Evolutionary conservation across 2,329 filamentous ascomycete species (phyloP), one percentile per base, ranked within the genome.

Genomic region (Penicillium sp.): DNA sequence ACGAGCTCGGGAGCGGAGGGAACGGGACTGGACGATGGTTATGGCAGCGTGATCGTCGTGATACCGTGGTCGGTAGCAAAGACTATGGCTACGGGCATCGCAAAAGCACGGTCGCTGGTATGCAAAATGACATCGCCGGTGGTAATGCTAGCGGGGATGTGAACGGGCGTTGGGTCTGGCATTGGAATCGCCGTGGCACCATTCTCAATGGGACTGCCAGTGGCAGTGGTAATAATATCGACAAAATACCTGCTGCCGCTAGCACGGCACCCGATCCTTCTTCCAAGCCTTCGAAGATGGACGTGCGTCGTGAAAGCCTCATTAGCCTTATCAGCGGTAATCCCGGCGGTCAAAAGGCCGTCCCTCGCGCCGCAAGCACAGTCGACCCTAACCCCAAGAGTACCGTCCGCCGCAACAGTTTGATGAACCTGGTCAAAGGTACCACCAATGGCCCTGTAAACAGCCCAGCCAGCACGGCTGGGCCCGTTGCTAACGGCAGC

Each of bases 111-210:
- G 30, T 34, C n/a, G 34, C 34, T 5, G 42, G 32, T 13, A 34
- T 26, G 16, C 3, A 27, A 3, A 49, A 40, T 35, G 51, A 35
- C 10, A 56, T 46, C 30, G 44, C 38, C 10, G 46, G 46, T 52
- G 47, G 53, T 2, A 55, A 27, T 38, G 51, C 51, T 10, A 49
- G 10, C 3, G 39, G 40, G 11, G 34, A 30, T 19, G 46, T 16
- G 14, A 56, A 46, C 14, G 59, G 56, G 5, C 50, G 42, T 18
- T 47, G 55, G 58, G 30, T 46, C 19, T 48, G 47, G 45, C 27
- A 61, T 43, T 53, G 55, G 55, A 39, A 40, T 44, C 40, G 39
- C 11, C 18, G 39, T 18, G 46, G 34, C 9, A 13, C 26, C 3
- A 18, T 11, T 13, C 11, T 13, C 8, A 34, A 41, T 2, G 26